Evolutionary conservation across 495 filamentous ascomycete species (phyloP).

Genomic region (Lichina pygmaea): DNA sequence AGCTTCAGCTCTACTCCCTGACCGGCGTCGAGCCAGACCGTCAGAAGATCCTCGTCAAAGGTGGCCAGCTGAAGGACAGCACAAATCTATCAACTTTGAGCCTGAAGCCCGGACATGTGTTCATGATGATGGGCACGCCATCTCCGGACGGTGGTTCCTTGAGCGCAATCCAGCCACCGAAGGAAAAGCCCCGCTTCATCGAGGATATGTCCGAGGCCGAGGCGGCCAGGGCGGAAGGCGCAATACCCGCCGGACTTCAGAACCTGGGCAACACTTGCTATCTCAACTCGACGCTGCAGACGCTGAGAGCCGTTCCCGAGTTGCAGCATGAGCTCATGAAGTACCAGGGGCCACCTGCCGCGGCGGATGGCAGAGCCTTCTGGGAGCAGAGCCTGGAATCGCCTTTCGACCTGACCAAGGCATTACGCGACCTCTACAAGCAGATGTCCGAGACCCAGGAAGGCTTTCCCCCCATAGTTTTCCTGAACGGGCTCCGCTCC

Average conservation of each 20-base stretch:
- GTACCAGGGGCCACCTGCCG: slow-evolving; percentile 24
- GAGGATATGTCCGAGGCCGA: slow-evolving; percentile 98
- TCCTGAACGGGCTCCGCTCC: slow-evolving; percentile 55
- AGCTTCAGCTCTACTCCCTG: slow-evolving; percentile 79
- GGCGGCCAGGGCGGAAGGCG: slow-evolving; percentile 52
- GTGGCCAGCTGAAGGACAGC: slow-evolving; percentile 87
- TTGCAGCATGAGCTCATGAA: slow-evolving; percentile 51
- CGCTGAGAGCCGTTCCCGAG: slow-evolving; percentile 70
- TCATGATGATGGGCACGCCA: slow-evolving; percentile 96
- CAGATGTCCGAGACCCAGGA: slow-evolving; percentile 83
- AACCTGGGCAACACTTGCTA: slow-evolving; percentile 97
- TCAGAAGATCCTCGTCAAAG: slow-evolving; percentile 86
- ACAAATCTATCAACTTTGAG: slow-evolving; percentile 57
- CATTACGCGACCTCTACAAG: slow-evolving; percentile 70
- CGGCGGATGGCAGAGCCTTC: not conserved
- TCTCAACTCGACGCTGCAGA: slow-evolving; percentile 85
- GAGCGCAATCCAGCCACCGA: slow-evolving; percentile 35
- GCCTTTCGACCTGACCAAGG: slow-evolving; percentile 44
- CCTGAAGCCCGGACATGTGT: slow-evolving; percentile 59
- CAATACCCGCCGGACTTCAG: slow-evolving; percentile 65
- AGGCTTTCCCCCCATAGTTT: slow-evolving; percentile 61
- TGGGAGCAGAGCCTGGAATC: too few relatives aligned
- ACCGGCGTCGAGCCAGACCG: slow-evolving; percentile 90
- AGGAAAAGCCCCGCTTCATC: slow-evolving; percentile 61
- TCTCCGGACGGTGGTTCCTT: slow-evolving; percentile 26